A percentile compares a stretch with the other conserved stretches of the same genome.
These are phyloP conservation scores for Petrea volubilis DNA, from an alignment of 257 asterid species.

Conservation along the genomic window DNA sequence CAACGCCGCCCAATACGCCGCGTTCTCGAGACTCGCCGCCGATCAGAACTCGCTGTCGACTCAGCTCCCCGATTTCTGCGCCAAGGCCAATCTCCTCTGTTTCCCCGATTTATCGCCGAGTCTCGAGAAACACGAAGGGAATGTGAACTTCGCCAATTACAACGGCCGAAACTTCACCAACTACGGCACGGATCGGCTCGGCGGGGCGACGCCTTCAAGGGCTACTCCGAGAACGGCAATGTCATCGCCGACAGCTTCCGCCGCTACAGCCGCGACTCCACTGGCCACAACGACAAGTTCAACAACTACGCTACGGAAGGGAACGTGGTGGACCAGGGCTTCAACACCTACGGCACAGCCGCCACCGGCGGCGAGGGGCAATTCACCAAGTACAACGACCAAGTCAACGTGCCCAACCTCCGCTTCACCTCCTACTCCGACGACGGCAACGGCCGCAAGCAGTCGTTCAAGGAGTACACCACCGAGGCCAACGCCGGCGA, in stretches of 20 bases:
- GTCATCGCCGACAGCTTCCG: constrained; percentile 54
- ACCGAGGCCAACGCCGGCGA: constrained; percentile 60
- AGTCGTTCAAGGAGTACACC: constrained; percentile 47
- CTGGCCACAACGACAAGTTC: constrained; percentile 55
- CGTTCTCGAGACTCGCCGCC: constrained; percentile 58
- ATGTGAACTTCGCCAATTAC: constrained; percentile 52
- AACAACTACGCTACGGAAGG: constrained; percentile 46
- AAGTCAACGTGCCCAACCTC: constrained; percentile 51
- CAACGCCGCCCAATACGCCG: constrained; percentile 48
- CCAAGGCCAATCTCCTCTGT: constrained; percentile 66
- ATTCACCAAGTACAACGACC: constrained; percentile 44
- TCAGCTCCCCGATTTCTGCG: constrained; percentile 61
- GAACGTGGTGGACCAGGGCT: constrained; percentile 62
- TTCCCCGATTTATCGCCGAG: constrained; percentile 57
- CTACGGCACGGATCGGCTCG: constrained; percentile 56
- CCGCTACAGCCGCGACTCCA: constrained; percentile 77
- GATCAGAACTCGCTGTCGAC: constrained; percentile 57
- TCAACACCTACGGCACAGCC: constrained; percentile 64
- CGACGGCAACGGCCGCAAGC: constrained; percentile 50
- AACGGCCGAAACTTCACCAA: constrained; percentile 57
- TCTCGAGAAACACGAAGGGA: constrained; percentile 47
- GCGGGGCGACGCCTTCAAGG: constrained; percentile 57
- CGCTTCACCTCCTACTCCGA: constrained; percentile 73
- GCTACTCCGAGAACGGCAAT: constrained; percentile 51
- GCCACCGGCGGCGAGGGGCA: constrained; percentile 65